These are phyloP conservation scores for Marasmius tenuissimus DNA, from an alignment of 1,284 basidiomycete genomes.

Conservation along the genomic window DNA sequence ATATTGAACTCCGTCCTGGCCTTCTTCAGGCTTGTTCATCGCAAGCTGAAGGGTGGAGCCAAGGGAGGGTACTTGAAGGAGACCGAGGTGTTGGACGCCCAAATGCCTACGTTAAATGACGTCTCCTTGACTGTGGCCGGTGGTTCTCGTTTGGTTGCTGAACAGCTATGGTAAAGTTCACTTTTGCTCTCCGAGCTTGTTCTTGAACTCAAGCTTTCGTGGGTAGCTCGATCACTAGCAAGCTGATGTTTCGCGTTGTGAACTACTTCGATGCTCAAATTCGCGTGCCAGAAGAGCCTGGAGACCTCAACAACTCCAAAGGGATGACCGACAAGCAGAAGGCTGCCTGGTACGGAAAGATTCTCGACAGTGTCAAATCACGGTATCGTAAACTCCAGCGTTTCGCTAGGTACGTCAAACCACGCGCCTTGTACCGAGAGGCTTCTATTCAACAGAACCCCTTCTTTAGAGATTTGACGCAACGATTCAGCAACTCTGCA, in stretches of 20 bases:
- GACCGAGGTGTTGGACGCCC: constrained; percentile 94
- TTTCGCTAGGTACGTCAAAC: constrained; percentile 72
- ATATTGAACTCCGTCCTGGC: constrained; percentile 86
- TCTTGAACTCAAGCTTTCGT: not conserved
- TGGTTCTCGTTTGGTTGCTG: constrained; percentile 90
- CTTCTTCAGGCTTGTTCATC: constrained; percentile 94
- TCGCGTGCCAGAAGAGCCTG: constrained; percentile 61
- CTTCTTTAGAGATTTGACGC: constrained; percentile 64
- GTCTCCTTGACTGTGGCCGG: constrained; percentile 89
- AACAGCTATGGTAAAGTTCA: constrained; percentile 80
- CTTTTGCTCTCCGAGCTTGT: constrained; percentile 1
- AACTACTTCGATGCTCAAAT: constrained; percentile 96
- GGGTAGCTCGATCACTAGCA: constrained; percentile 80
- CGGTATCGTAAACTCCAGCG: constrained; percentile 94
- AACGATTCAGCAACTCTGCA: constrained; percentile 93
- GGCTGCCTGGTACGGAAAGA: constrained; percentile 88
- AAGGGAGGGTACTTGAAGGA: constrained; percentile 96
- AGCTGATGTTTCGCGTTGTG: constrained; percentile 86
- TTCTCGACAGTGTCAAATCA: constrained; percentile 90
- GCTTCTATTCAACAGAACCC: not conserved
- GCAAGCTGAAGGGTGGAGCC: constrained; percentile 92
- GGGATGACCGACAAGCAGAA: constrained; percentile 82
- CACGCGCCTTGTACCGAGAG: not conserved
- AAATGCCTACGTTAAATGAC: constrained; percentile 95
- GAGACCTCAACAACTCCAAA: constrained; percentile 21